Conservation (phyloP, 176 grass and related monocot species). For the Musa acuminata region DNA sequence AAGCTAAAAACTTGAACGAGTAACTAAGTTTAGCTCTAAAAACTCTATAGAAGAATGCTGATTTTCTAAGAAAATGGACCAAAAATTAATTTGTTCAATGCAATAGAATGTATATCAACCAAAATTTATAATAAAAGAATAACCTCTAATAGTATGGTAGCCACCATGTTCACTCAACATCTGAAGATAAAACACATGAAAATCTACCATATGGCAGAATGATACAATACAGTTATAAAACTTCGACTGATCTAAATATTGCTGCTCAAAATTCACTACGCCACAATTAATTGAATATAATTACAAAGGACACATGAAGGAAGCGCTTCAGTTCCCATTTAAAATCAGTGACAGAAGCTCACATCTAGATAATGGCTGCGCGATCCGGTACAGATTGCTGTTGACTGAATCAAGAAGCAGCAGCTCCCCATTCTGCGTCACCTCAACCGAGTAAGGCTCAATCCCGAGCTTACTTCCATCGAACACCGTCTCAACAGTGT, state of each 20-base stretch:
- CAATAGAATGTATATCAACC: background rate
- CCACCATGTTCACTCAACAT: background rate
- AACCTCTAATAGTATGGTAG: background rate
- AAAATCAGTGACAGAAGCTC: constrained; percentile 22
- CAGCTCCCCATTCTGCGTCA: constrained; percentile 70
- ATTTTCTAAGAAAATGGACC: too few relatives aligned
- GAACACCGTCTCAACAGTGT: constrained; percentile 87
- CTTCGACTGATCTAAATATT: background rate
- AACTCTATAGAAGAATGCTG: too few relatives aligned
- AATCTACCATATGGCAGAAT: background rate
- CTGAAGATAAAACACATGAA: background rate
- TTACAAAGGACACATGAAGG: background rate
- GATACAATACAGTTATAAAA: background rate
- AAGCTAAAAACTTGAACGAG: background rate
- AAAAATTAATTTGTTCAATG: too few relatives aligned
- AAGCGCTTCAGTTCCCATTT: constrained; percentile 9
- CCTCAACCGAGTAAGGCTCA: constrained; percentile 73
- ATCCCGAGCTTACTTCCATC: constrained; percentile 96
- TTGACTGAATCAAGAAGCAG: constrained; percentile 93
- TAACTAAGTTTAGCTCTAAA: too few relatives aligned
- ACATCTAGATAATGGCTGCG: constrained; percentile 77
- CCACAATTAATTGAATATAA: background rate
- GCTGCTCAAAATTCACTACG: background rate
- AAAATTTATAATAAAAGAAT: background rate
- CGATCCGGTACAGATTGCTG: constrained; percentile 88